Percentiles rank a stretch among this genome's conserved stretches.
Conservation (phyloP, 495 filamentous ascomycete species). For the Aspergillus ellipticus region DNA sequence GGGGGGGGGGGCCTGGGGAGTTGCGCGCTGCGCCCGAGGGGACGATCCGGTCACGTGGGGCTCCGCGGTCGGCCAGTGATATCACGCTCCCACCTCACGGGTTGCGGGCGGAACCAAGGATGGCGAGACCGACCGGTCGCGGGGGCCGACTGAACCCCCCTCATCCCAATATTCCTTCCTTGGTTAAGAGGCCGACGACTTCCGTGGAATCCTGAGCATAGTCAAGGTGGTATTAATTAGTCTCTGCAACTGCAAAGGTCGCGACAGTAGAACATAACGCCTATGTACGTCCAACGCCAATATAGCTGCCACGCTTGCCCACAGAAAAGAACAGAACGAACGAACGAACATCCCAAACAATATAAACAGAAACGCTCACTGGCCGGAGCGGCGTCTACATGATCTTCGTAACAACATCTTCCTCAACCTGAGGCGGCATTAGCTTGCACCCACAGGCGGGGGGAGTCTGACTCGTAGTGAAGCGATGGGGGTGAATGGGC, state of each 20-base stretch:
- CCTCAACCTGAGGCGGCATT: slow-evolving; percentile 79
- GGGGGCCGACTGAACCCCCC: neutral
- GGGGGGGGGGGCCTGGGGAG: neutral
- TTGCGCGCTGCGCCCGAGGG: slow-evolving; percentile 28
- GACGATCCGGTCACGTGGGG: slow-evolving; percentile 33
- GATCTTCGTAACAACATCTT: slow-evolving; percentile 89
- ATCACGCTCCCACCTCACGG: slow-evolving; percentile 42
- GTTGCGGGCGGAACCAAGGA: slow-evolving; percentile 20
- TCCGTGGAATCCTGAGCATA: slow-evolving; percentile 32
- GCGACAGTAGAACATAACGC: slow-evolving; percentile 23
- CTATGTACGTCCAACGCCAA: slow-evolving; percentile 33
- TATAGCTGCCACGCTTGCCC: slow-evolving; percentile 12
- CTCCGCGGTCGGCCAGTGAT: slow-evolving; percentile 37
- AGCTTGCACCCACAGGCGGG: slow-evolving; percentile 38
- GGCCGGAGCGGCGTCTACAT: slow-evolving; percentile 57
- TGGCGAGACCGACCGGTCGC: neutral
- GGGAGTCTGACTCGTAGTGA: neutral
- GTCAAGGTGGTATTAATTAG: slow-evolving; percentile 37
- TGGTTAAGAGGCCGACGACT: slow-evolving; percentile 25
- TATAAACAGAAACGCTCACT: slow-evolving; percentile 22
- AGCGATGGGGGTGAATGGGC: neutral
- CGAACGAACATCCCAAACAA: slow-evolving; percentile 19
- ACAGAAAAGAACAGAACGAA: slow-evolving; percentile 13
- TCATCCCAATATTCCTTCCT: slow-evolving; percentile 22
- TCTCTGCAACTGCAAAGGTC: slow-evolving; percentile 16